Conservation (phyloP, 2,329 filamentous ascomycete species). For the Aureobasidium sp. region DNA sequence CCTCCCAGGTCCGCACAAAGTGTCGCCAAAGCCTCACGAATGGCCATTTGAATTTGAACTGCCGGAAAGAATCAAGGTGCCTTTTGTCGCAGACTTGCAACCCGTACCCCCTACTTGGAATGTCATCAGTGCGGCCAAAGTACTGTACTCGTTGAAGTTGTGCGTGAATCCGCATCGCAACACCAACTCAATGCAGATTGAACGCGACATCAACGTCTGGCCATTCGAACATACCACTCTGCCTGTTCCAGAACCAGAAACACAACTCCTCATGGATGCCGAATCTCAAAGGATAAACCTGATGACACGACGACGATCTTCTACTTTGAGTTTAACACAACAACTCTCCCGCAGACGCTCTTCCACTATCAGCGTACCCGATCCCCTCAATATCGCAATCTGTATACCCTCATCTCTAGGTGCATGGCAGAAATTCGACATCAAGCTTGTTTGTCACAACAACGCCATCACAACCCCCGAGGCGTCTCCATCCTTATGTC, state of each 20-base stretch:
- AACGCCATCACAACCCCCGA: not conserved
- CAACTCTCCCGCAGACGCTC: not conserved
- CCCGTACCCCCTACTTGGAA: not conserved
- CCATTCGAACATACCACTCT: not conserved
- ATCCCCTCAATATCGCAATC: not conserved
- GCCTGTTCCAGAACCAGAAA: not conserved
- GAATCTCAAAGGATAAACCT: not conserved
- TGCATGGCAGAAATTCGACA: not conserved
- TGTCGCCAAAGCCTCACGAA: not conserved
- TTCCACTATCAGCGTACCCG: not conserved
- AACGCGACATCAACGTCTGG: not conserved
- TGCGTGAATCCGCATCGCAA: not conserved
- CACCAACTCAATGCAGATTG: not conserved
- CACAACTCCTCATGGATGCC: not conserved
- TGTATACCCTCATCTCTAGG: not conserved
- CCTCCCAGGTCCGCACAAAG: not conserved
- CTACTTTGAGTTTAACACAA: not conserved
- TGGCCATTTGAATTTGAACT: constrained; percentile 1
- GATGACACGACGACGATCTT: not conserved
- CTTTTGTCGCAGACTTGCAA: constrained; percentile 1
- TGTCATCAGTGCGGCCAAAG: not conserved
- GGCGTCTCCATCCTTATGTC: not conserved
- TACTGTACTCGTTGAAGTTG: not conserved
- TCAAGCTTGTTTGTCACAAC: not conserved
- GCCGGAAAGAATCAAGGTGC: not conserved